Base-by-base conservation (phyloP, 257 asterid species). In the Osmanthus fragrans region DNA sequence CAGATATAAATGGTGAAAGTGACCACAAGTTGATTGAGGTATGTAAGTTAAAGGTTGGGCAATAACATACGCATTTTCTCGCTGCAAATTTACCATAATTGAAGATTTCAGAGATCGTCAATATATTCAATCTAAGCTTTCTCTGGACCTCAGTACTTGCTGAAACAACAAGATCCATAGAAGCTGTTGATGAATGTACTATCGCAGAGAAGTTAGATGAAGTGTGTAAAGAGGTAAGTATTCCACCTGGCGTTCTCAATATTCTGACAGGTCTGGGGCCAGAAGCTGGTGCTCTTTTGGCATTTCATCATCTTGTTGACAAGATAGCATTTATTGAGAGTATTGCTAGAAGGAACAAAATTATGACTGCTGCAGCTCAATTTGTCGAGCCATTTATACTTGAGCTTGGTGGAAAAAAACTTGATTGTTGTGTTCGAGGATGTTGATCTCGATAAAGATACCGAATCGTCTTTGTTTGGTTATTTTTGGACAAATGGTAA, bases 231-330 rank as follows among this genome's bases (percentile, higher is more conserved):
- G 98, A 95, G 85, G 27, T 25, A 25, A 1, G 1, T 25, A 25
- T 25, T 25, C 27, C 1, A 25, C 27, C 1, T 25, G 27, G 27
- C 27, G 34, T 32, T 3, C 34, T 32, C 34, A 32, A 32, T 32
- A 32, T 32, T 32, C 5, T 32, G 34, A 95, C 98, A 74, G 97
- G 99, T 81, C 84, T 79, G 75, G 98, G 98, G 68, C 87, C 94
- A 0, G 97, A 90, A 77, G 99, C 97, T 64, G 97, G 98, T 84
- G 97, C 93, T 85, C 91, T 97, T 73, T 87, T 95, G 90, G 92
- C 92, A 70, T 83, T 96, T 75, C 97, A 95, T 89, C 98, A 97
- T 76, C 93, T 90, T 84, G 99, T 95, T 65, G 99, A 95, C 86
- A 95, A 25, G 27, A 25, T 25, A 25, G 27, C 27, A 25, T 25